Evolutionary conservation across 2,329 filamentous ascomycete genomes (phyloP).

Genomic region (Fusarium keratoplasticum): DNA sequence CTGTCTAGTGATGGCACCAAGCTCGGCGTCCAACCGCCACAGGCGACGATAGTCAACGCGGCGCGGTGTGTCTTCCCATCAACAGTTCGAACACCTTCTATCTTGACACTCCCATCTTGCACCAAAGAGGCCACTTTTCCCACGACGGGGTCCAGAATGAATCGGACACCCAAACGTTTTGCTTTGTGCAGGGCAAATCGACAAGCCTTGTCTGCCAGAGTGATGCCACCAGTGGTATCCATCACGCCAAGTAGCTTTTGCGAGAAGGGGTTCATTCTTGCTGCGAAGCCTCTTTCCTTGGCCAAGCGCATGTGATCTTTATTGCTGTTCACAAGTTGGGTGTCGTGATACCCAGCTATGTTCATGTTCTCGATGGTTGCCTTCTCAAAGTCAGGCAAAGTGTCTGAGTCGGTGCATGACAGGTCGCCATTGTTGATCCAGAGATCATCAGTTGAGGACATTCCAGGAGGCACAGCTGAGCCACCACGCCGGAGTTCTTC

Average conservation of each 20-base stretch:
- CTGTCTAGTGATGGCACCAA: not conserved
- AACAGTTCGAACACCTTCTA: not conserved
- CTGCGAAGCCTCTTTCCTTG: not conserved
- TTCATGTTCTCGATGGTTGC: not conserved
- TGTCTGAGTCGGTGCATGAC: not conserved
- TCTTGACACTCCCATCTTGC: not conserved
- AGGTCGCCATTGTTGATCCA: not conserved
- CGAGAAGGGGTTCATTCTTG: not conserved
- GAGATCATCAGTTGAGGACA: not conserved
- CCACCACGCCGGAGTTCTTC: not conserved
- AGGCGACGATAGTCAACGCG: not conserved
- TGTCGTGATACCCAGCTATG: not conserved
- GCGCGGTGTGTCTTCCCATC: not conserved
- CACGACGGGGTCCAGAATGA: not conserved
- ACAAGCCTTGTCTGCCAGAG: constrained; percentile 2
- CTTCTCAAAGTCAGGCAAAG: not conserved
- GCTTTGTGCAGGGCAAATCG: constrained; percentile 8
- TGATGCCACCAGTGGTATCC: not conserved
- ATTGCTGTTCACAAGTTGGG: not conserved
- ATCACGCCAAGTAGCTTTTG: not conserved
- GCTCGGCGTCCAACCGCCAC: constrained; percentile 3
- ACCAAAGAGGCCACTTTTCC: not conserved
- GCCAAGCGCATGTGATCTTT: not conserved
- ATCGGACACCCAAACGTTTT: not conserved
- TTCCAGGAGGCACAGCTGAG: not conserved